phyloP scores from a whole-genome alignment of 331 rosid genomes.

The Phaseolus coccineus region DNA sequence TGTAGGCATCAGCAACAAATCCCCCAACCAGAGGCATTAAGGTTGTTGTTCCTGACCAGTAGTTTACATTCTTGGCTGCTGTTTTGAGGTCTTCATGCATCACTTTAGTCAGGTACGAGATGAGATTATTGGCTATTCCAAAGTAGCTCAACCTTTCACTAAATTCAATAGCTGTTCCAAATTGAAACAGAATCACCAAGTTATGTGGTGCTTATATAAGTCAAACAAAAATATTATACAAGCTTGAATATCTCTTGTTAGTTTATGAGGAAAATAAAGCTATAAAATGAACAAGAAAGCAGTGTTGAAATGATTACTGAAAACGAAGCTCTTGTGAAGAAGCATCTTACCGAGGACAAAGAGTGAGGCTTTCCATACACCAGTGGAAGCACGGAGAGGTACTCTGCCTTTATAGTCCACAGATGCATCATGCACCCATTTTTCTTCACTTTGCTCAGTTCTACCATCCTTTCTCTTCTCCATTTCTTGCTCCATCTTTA shows the following conservation, averaged over 20 bases:
- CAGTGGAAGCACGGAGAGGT: slow-evolving; percentile 70
- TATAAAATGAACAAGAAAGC: neutral
- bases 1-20: slow-evolving; percentile 69
- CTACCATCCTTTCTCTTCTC: slow-evolving; percentile 19
- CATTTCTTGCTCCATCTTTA: slow-evolving; percentile 31
- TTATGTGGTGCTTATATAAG: neutral
- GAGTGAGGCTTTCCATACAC: slow-evolving; percentile 66
- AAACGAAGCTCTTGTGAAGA: neutral
- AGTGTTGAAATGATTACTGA: neutral
- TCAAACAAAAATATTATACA: neutral
- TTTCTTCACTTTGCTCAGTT: slow-evolving; percentile 40
- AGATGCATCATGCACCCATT: slow-evolving; percentile 59
- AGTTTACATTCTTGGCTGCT: slow-evolving; percentile 72
- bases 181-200: slow-evolving; percentile 1
- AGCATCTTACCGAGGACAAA: slow-evolving; percentile 59
- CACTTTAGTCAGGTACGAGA: slow-evolving; percentile 65
- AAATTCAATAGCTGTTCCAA: slow-evolving; percentile 68
- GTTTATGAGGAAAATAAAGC: neutral
- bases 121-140: slow-evolving; percentile 63
- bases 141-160: slow-evolving; percentile 67
- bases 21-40: slow-evolving; percentile 68
- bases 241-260: neutral
- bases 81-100: slow-evolving; percentile 68
- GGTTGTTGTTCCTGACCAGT: slow-evolving; percentile 71
- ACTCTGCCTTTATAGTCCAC: slow-evolving; percentile 55